Percentiles rank a stretch among this genome's conserved stretches.
phyloP scores from a whole-genome alignment of 805 yeast species.

The Ogataea haglerorum region DNA sequence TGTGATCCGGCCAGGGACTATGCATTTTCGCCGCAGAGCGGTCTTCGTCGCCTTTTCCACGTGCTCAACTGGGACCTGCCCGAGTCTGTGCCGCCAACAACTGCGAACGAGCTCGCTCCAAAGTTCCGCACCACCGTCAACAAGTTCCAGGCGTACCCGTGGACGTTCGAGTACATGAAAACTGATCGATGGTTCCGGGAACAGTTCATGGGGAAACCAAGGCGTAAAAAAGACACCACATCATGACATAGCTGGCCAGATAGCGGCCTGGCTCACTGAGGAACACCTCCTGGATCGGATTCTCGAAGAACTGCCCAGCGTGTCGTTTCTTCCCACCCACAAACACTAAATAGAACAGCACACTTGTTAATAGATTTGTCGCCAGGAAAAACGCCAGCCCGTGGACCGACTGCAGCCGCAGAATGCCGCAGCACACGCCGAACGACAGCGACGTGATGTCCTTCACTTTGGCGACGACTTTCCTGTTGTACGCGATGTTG shows the following conservation, averaged over 20 bases:
- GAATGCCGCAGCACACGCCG: constrained; percentile 55
- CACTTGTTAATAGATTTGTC: constrained; percentile 34
- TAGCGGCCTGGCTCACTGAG: constrained; percentile 45
- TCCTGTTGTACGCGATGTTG: constrained; percentile 20
- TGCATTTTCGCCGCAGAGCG: constrained; percentile 47
- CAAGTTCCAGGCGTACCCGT: not conserved
- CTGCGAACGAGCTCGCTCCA: constrained; percentile 4
- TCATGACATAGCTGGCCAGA: constrained; percentile 50
- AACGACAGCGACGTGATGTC: constrained; percentile 47
- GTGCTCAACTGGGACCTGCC: constrained; percentile 20
- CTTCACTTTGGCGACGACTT: constrained; percentile 20
- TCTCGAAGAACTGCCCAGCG: constrained; percentile 38
- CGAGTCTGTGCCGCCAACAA: constrained; percentile 12
- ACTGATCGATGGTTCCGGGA: constrained; percentile 4
- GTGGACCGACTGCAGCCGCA: constrained; percentile 45
- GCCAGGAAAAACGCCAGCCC: constrained; percentile 46
- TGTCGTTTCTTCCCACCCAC: constrained; percentile 27
- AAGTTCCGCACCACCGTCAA: constrained; percentile 4
- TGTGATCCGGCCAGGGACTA: constrained; percentile 31
- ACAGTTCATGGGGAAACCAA: constrained; percentile 31
- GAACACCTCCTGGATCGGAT: constrained; percentile 40
- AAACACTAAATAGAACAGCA: constrained; percentile 32
- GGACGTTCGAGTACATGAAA: constrained; percentile 4
- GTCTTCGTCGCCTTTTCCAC: constrained; percentile 41
- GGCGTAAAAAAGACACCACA: constrained; percentile 57